Conservation (phyloP, 2,329 filamentous ascomycete genomes). For the Xylariaceae sp. region DNA sequence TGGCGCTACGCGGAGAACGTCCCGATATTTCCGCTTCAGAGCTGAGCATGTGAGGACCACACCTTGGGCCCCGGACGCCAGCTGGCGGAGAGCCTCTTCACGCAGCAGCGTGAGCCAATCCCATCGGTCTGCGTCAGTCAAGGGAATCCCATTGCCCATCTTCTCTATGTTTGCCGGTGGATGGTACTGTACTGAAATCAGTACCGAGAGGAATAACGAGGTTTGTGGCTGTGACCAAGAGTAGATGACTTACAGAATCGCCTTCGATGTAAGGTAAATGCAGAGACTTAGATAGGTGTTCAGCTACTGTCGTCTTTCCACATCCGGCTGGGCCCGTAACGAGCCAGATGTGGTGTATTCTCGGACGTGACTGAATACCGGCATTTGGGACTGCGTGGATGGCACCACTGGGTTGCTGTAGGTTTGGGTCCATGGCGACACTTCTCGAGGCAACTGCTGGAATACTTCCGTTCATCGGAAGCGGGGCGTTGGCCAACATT, state of each 20-base stretch:
- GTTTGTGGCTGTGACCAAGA: background rate
- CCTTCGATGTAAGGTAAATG: slow-evolving; percentile 71
- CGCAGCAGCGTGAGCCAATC: slow-evolving; percentile 86
- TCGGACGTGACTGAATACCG: slow-evolving; percentile 25
- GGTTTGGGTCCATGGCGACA: slow-evolving; percentile 22
- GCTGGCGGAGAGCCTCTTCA: slow-evolving; percentile 57
- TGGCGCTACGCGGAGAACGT: slow-evolving; percentile 77
- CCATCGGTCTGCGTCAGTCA: slow-evolving; percentile 94
- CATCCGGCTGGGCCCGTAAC: slow-evolving; percentile 76
- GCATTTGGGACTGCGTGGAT: slow-evolving; percentile 26
- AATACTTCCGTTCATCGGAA: slow-evolving; percentile 40
- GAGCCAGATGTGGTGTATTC: slow-evolving; percentile 70
- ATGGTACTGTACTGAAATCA: slow-evolving; percentile 56
- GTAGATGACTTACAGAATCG: slow-evolving; percentile 58
- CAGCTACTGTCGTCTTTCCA: slow-evolving; percentile 73
- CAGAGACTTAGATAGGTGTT: slow-evolving; percentile 59
- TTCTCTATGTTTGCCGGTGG: slow-evolving; percentile 79
- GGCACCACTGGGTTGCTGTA: background rate
- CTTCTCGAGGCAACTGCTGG: slow-evolving; percentile 30
- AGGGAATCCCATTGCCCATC: slow-evolving; percentile 77
- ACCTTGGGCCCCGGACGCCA: slow-evolving; percentile 57
- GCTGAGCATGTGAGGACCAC: slow-evolving; percentile 97
- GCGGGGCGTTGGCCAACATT: slow-evolving; percentile 49
- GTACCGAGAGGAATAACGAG: background rate
- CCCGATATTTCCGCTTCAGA: slow-evolving; percentile 94